A percentile compares a stretch with the other conserved stretches of the same genome.
phyloP scores from a whole-genome alignment of 495 filamentous ascomycete genomes.

The Aeminium ludgeri region DNA sequence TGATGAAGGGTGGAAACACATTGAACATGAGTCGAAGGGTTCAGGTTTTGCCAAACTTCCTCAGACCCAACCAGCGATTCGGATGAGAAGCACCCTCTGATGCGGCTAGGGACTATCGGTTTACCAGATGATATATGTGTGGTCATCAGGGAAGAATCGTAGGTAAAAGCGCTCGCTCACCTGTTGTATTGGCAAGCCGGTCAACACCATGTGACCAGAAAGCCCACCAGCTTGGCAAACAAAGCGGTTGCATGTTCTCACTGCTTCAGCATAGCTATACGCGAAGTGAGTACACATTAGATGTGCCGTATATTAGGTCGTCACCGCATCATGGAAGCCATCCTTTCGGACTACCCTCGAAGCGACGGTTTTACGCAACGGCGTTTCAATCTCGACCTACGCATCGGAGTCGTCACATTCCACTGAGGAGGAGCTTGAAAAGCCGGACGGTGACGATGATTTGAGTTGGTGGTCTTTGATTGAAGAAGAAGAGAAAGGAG shows the following conservation, averaged over 20 bases:
- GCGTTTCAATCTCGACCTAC: slow-evolving; percentile 65
- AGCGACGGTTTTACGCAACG: slow-evolving; percentile 98
- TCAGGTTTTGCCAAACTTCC: slow-evolving; percentile 61
- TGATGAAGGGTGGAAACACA: too few species aligned
- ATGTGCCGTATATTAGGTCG: slow-evolving; percentile 89
- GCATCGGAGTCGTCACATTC: slow-evolving; percentile 74
- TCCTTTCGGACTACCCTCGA: slow-evolving; percentile 54
- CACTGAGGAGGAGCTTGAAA: slow-evolving; percentile 36
- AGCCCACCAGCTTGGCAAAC: slow-evolving; percentile 7
- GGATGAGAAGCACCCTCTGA: slow-evolving; percentile 29
- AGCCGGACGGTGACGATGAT: slow-evolving; percentile 50
- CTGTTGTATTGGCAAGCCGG: background rate
- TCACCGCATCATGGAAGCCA: slow-evolving; percentile 92
- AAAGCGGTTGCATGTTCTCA: background rate
- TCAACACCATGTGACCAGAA: background rate
- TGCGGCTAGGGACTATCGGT: slow-evolving; percentile 51
- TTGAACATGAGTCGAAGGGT: too few species aligned
- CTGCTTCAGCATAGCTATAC: slow-evolving; percentile 3
- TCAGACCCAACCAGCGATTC: slow-evolving; percentile 52
- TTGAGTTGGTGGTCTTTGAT: slow-evolving; percentile 85
- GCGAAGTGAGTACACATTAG: slow-evolving; percentile 8
- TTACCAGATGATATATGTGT: slow-evolving; percentile 46
- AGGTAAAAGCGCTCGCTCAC: background rate
- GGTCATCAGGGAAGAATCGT: slow-evolving; percentile 4
- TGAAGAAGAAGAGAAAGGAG: slow-evolving; percentile 26